These are phyloP conservation scores for Powellomyces hirtus DNA, from an alignment of 192 early-diverging fungal genomes.

Conservation along the genomic window DNA sequence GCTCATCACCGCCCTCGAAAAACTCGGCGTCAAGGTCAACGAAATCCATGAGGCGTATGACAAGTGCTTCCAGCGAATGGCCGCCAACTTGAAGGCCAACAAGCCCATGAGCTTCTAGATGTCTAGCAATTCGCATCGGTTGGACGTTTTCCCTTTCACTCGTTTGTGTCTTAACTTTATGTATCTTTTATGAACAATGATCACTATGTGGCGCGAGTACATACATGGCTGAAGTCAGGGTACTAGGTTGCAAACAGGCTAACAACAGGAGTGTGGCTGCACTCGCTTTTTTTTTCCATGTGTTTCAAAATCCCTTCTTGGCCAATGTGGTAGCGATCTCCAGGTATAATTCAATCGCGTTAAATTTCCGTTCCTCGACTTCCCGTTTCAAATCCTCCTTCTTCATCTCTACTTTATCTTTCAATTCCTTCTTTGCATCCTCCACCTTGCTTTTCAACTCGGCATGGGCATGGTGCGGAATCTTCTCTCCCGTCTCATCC, in stretches of 20 bases:
- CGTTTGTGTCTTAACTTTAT: too few relatives aligned
- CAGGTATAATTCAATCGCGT: constrained; percentile 70
- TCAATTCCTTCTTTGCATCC: background rate
- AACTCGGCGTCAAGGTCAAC: constrained; percentile 21
- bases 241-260: too few relatives aligned
- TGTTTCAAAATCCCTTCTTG: constrained; percentile 54
- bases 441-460: too few relatives aligned
- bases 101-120: background rate
- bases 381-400: constrained; percentile 3
- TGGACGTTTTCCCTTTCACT: too few relatives aligned
- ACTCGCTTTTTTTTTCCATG: too few relatives aligned
- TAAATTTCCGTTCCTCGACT: constrained; percentile 46
- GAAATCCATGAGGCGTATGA: constrained; percentile 29
- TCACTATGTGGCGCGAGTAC: too few relatives aligned
- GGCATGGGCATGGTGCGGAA: background rate
- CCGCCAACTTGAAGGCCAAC: constrained; percentile 12
- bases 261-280: too few relatives aligned
- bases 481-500: background rate
- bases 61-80: constrained; percentile 32
- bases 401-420: constrained; percentile 10
- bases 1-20: constrained; percentile 3
- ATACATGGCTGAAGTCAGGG: too few relatives aligned
- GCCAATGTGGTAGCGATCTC: constrained; percentile 59
- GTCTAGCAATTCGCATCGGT: too few relatives aligned
- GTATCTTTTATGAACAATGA: too few relatives aligned